Evolutionary conservation across 2,329 filamentous ascomycete species (phyloP).

Genomic region (Monosporascus sp.): DNA sequence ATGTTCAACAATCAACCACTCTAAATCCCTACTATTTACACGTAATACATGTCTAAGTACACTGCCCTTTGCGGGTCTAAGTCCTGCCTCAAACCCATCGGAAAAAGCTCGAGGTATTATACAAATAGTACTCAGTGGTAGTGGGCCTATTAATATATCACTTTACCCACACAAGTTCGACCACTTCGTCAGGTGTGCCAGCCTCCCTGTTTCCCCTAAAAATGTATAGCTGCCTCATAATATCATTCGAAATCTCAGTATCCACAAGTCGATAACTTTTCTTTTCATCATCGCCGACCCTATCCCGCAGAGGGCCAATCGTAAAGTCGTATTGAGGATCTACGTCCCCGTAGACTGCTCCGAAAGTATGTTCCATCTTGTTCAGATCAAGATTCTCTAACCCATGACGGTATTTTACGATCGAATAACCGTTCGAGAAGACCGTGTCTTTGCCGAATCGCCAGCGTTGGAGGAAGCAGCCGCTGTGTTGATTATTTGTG

Average conservation of each 20-base stretch:
- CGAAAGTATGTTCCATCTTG: conserved; percentile 48
- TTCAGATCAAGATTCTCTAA: conserved; percentile 33
- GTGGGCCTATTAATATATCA: not conserved
- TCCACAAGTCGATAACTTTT: conserved; percentile 1
- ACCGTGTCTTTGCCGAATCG: conserved; percentile 36
- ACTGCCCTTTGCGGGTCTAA: too few relatives aligned
- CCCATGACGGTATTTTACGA: conserved; percentile 38
- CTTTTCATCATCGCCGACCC: not conserved
- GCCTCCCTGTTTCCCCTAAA: not conserved
- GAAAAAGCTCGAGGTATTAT: too few relatives aligned
- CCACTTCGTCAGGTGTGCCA: not conserved
- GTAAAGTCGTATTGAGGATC: conserved; percentile 1
- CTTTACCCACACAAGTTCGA: conserved; percentile 1
- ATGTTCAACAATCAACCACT: too few relatives aligned
- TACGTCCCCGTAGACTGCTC: conserved; percentile 32
- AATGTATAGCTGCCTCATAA: conserved; percentile 1
- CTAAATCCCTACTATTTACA: too few relatives aligned
- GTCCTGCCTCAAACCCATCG: too few relatives aligned
- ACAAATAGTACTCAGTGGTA: too few relatives aligned
- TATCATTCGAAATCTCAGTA: not conserved
- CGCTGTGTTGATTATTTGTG: conserved; percentile 7
- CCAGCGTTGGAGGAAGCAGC: conserved; percentile 51
- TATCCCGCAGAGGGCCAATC: not conserved
- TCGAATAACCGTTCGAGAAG: conserved; percentile 51
- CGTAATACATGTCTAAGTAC: too few relatives aligned